Evolutionary conservation across 2,329 filamentous ascomycete species (phyloP).

Genomic region (Cladosporium velox): DNA sequence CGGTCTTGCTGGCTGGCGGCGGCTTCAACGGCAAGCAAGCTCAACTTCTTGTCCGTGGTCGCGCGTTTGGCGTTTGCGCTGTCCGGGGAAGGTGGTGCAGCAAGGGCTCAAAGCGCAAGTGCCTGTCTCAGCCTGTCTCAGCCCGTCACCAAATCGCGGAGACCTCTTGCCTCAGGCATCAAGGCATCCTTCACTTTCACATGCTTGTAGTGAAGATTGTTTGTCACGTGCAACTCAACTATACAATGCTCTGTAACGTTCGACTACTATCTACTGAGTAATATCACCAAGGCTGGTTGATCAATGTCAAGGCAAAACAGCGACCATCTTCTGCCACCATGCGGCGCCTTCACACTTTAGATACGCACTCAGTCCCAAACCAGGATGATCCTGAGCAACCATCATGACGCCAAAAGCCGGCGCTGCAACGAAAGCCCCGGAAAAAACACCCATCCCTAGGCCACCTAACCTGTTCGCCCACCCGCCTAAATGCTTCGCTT

Average conservation of each 20-base stretch:
- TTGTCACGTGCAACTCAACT: not conserved
- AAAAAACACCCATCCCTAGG: not conserved
- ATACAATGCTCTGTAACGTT: not conserved
- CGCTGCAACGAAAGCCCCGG: not conserved
- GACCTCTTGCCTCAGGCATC: not conserved
- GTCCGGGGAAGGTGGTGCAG: not conserved
- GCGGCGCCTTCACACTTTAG: not conserved
- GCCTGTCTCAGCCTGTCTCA: not conserved
- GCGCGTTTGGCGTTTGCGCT: not conserved
- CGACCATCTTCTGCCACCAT: not conserved
- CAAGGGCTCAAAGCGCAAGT: not conserved
- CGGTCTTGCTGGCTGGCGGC: not conserved
- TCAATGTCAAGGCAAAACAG: not conserved
- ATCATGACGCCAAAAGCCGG: not conserved
- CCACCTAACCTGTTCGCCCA: not conserved
- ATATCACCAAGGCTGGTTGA: not conserved
- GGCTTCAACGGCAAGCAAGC: not conserved
- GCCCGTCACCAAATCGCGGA: not conserved
- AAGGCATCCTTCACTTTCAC: not conserved
- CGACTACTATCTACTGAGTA: too few species aligned
- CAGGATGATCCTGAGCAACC: not conserved
- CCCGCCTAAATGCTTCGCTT: not conserved
- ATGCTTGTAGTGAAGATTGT: not conserved
- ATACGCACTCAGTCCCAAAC: not conserved
- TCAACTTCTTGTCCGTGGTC: not conserved